Evolutionary conservation across 2,329 filamentous ascomycete genomes (phyloP).

Genomic region (Simplicillium aogashimaense): DNA sequence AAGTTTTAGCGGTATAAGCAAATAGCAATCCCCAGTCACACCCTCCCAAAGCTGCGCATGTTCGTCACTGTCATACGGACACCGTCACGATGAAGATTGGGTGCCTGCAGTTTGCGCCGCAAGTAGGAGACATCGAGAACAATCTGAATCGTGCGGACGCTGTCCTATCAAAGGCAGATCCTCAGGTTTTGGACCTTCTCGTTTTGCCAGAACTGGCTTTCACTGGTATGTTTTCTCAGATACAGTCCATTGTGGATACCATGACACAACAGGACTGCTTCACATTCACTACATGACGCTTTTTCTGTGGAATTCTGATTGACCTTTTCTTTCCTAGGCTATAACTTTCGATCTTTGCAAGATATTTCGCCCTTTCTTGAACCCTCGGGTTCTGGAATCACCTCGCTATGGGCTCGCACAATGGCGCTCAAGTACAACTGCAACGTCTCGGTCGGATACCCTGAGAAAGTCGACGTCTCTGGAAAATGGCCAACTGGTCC

Average conservation of each 20-base stretch:
- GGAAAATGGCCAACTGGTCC: constrained; percentile 38
- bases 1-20: no score
- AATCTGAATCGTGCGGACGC: constrained; percentile 61
- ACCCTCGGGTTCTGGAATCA: constrained; percentile 52
- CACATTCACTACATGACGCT: background rate
- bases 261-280: background rate
- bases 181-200: constrained; percentile 54
- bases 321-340: constrained; percentile 37
- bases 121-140: constrained; percentile 58
- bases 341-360: constrained; percentile 63
- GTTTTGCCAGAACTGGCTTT: constrained; percentile 72
- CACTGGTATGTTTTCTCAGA: constrained; percentile 39
- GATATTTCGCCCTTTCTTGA: constrained; percentile 64
- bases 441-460: constrained; percentile 62
- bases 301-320: background rate
- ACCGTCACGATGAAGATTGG: constrained; percentile 50
- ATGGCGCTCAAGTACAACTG: constrained; percentile 58
- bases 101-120: constrained; percentile 62
- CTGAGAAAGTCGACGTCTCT: constrained; percentile 51
- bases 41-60: background rate
- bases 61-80: background rate
- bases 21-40: no score
- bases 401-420: constrained; percentile 60
- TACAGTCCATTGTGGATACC: background rate
- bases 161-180: constrained; percentile 43